phyloP scores from a whole-genome alignment of 2,329 filamentous ascomycete genomes.

The Zasmidium cellare region DNA sequence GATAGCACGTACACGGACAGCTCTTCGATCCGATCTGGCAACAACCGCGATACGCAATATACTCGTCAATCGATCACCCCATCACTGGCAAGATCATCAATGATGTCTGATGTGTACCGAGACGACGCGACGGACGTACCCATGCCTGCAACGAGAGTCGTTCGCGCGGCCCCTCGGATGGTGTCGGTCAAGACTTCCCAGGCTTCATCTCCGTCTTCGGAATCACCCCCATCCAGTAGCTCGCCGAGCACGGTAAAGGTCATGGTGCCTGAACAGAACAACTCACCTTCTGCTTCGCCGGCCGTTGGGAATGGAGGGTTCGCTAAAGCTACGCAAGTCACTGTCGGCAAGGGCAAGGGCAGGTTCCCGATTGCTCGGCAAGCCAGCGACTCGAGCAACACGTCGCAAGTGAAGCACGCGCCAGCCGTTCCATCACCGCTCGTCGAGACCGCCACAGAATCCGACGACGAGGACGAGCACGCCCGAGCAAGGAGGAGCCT shows the following conservation, averaged over 20 bases:
- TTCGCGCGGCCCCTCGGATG: conserved; percentile 84
- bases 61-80: conserved; percentile 51
- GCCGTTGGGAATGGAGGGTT: conserved; percentile 23
- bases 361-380: conserved; percentile 31
- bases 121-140: conserved; percentile 83
- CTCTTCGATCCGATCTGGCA: conserved; percentile 48
- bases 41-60: conserved; percentile 37
- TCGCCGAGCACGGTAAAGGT: conserved; percentile 9
- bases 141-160: conserved; percentile 78
- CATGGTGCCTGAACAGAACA: conserved; percentile 10
- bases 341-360: conserved; percentile 39
- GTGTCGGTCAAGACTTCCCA: conserved; percentile 74
- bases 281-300: conserved; percentile 10
- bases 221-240: conserved; percentile 8
- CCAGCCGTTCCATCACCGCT: conserved; percentile 35
- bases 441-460: conserved; percentile 27
- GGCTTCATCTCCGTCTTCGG: conserved; percentile 14
- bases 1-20: conserved; percentile 87
- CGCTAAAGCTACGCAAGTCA: conserved; percentile 48
- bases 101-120: conserved; percentile 83
- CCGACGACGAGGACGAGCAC: conserved; percentile 34
- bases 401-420: conserved; percentile 21
- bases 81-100: conserved; percentile 54
- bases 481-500: conserved; percentile 31
- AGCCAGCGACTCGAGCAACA: conserved; percentile 26